Conservation (phyloP, 2,329 filamentous ascomycete species). For the Exophiala mesophila region DNA sequence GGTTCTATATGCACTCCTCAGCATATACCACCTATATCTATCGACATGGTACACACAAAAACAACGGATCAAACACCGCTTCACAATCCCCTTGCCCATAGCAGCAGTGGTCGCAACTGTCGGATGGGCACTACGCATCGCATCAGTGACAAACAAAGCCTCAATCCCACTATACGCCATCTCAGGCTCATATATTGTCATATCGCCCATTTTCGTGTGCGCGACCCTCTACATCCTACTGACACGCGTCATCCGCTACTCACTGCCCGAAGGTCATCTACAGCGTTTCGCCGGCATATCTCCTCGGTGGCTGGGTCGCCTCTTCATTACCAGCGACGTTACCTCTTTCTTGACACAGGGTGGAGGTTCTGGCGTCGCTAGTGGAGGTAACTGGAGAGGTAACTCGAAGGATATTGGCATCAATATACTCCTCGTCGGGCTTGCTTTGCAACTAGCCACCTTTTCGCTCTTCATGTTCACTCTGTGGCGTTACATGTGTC, state of each 20-base stretch:
- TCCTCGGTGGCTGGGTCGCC: constrained; percentile 39
- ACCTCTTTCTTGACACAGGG: constrained; percentile 44
- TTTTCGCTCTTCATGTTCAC: constrained; percentile 29
- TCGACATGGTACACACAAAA: constrained; percentile 41
- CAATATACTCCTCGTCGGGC: constrained; percentile 26
- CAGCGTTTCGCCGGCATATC: constrained; percentile 37
- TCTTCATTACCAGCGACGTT: constrained; percentile 46
- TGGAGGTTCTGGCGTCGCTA: constrained; percentile 42
- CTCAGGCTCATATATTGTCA: constrained; percentile 41
- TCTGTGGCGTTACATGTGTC: constrained; percentile 23
- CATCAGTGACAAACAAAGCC: constrained; percentile 34
- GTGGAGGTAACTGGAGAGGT: constrained; percentile 42
- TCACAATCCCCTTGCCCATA: constrained; percentile 42
- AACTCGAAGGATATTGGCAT: constrained; percentile 17
- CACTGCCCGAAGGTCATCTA: constrained; percentile 29
- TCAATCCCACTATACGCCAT: constrained; percentile 37
- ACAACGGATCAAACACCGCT: constrained; percentile 29
- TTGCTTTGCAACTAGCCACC: constrained; percentile 29
- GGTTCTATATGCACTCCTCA: constrained; percentile 38
- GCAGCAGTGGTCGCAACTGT: constrained; percentile 41
- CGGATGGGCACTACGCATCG: constrained; percentile 39
- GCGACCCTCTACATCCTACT: constrained; percentile 51
- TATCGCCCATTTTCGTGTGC: constrained; percentile 47
- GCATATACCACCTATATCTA: constrained; percentile 37
- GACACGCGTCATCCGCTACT: constrained; percentile 41